These are phyloP conservation scores for Pythium brachiatum DNA, from an alignment of 352 stramenopile genomes.

Conservation along the genomic window DNA sequence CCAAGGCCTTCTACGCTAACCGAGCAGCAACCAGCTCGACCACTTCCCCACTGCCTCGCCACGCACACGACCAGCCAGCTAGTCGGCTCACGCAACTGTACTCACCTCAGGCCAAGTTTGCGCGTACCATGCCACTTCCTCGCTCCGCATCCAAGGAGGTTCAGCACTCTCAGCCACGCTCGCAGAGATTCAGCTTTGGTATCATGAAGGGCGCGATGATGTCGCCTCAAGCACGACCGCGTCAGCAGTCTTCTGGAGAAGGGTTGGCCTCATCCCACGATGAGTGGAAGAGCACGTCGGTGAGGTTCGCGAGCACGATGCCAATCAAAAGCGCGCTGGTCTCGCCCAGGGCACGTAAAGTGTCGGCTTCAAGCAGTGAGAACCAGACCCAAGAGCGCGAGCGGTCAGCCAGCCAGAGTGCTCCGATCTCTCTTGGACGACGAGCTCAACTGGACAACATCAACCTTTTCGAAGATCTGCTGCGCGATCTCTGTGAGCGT, in stretches of 20 bases:
- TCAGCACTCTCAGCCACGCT: background rate
- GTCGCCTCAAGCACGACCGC: constrained; percentile 5
- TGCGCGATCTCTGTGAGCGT: constrained; percentile 54
- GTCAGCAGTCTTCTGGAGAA: constrained; percentile 13
- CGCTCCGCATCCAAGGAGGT: constrained; percentile 10
- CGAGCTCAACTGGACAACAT: constrained; percentile 32
- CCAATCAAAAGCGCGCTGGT: background rate
- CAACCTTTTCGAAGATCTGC: constrained; percentile 47
- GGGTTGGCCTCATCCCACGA: background rate
- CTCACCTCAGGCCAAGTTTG: constrained; percentile 3
- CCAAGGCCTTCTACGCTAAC: constrained; percentile 22
- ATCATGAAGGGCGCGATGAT: constrained; percentile 11
- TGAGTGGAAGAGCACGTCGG: constrained; percentile 7
- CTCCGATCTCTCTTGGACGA: constrained; percentile 26
- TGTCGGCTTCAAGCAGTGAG: constrained; percentile 1
- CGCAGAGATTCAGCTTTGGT: constrained; percentile 20
- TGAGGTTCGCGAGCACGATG: background rate
- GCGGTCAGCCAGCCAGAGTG: background rate
- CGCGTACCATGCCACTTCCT: constrained; percentile 16
- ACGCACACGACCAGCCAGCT: background rate
- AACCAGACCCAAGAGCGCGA: constrained; percentile 33
- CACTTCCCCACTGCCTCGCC: background rate
- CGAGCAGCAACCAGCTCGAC: background rate
- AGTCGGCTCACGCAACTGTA: background rate
- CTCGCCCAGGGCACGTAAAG: constrained; percentile 1